Base-by-base conservation (phyloP, 768 basidiomycete genomes). In the Strobilomyces dryophilus region DNA sequence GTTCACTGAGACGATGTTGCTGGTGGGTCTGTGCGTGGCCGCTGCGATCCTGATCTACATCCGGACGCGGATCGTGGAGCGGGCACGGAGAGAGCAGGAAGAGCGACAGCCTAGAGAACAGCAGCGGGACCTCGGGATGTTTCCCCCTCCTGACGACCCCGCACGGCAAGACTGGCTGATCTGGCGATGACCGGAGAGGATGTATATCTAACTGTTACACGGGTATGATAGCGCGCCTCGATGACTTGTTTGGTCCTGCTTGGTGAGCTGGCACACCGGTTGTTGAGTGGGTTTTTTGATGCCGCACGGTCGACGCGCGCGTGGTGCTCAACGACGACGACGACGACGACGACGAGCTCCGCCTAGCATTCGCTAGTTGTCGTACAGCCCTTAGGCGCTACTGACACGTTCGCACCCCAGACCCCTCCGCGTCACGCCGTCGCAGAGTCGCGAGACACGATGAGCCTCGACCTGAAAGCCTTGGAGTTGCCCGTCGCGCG, bases 41-140 rank as follows among this genome's bases (percentile, higher is more conserved):
- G 85, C 92, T 47, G 88, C 88, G 35, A 72, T 84, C 40, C 74
- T 94, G 59, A 76, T 93, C 45, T 92, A 90, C 66, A 73, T 91
- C 52, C 82, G 92, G 55, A 88, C 87, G 14, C 80, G 89, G 52
- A 86, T 89, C 61, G 81, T 87, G 32, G 85, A 87, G 61, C 73
- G 85, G 51, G 80, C 85, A 70, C 78, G 87, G 54, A 73, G 85
- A 54, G 85, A 87, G 40, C 80, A 85, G 63, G 73, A 75, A 55
- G 73, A 69, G 37, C 74, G 64, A 54, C 74, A 74, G 51, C 73
- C 75, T 46, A 67, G 50, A 26, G 59, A 53, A 29, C 69, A 51
- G 37, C 65, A 39, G 43, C 74, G 69, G 34, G 61, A 69, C 62
- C 42, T 57, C 18, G 83, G 83, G 0, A 54, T 80, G 42, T 85